These are phyloP conservation scores for Furcasterigmium furcatum DNA, from an alignment of 2,329 filamentous ascomycete species.

Conservation along the genomic window DNA sequence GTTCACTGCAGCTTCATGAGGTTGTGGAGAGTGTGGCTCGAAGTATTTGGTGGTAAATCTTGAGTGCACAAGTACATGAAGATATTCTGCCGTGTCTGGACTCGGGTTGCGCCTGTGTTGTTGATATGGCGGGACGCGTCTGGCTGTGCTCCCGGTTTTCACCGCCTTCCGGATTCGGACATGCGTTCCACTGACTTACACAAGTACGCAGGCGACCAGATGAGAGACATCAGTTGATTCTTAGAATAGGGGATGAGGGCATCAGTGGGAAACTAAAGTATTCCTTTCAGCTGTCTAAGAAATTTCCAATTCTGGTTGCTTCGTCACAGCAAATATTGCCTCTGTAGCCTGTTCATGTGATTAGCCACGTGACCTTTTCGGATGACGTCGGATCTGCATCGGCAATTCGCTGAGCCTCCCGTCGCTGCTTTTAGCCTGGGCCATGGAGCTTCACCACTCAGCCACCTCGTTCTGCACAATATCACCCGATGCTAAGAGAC, in stretches of 20 bases:
- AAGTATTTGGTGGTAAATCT: too few relatives aligned
- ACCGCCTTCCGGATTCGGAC: neutral
- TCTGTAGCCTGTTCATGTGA: neutral
- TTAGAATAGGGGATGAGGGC: too few relatives aligned
- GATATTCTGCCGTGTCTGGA: neutral
- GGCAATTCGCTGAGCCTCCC: neutral
- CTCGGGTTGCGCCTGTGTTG: neutral
- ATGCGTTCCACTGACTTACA: neutral
- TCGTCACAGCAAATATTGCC: neutral
- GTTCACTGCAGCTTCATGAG: neutral
- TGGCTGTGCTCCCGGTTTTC: neutral
- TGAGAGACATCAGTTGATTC: too few relatives aligned
- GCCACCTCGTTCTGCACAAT: too few relatives aligned
- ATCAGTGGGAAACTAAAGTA: too few relatives aligned
- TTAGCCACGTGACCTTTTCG: neutral
- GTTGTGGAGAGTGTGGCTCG: neutral
- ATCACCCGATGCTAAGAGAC: too few relatives aligned
- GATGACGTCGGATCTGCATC: neutral
- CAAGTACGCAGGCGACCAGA: neutral
- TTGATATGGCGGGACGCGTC: slow-evolving; percentile 1
- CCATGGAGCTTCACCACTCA: too few relatives aligned
- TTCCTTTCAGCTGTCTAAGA: too few relatives aligned
- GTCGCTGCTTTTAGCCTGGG: too few relatives aligned
- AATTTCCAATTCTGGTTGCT: too few relatives aligned
- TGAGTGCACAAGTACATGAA: too few relatives aligned